Evolutionary conservation across 352 stramenopile species (phyloP), one percentile per base, ranked within the genome.

Genomic region (Phytophthora pluvialis): DNA sequence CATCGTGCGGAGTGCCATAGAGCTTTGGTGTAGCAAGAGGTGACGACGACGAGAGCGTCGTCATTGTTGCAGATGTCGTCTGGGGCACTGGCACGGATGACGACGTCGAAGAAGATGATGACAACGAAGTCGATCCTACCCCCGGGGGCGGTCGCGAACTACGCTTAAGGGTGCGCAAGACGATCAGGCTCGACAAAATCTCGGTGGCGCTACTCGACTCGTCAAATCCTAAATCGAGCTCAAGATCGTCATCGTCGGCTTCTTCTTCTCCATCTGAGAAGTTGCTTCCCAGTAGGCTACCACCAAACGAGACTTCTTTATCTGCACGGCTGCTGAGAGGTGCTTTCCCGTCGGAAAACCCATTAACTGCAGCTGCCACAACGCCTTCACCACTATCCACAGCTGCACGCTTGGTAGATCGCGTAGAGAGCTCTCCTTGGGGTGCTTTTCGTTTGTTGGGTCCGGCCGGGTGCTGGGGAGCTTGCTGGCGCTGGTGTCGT

Each of bases 131-230:
- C 21, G 75, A 75, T 16, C 56, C 66, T n/a, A 72, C 57, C 31
- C 82, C 47, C 8, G 70, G 71, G 25, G 60, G 43, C 9, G 80
- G 79, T 25, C 81, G 75, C 29, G 79, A 81, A 25, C 64, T 90
- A 16, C 75, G 81, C 59, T 90, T 88, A 5, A 94, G 72, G 2
- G 80, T 89, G 7, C 86, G 82, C 31, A 89, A 67, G 18, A 94
- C 82, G 46, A 94, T 92, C 47, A 93, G 38, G 47, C 85, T 92
- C 12, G 86, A 89, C 50, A 94, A 48, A 32, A 90, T 85, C 52
- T 94, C 84, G 0, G 86, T 94, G 32, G 86, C 86, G 46, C 80
- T 94, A 52, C 72, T 89, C 1, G 77, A 79, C 29, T 89, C 82
- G 52, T 92, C 83, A 43, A 89, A 84, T 21, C 84, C 79, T 16